Percentiles rank a stretch among this genome's conserved stretches.
These are phyloP conservation scores for Liriodendron chinense DNA, from an alignment of 164 flowering plant species.

Conservation along the genomic window DNA sequence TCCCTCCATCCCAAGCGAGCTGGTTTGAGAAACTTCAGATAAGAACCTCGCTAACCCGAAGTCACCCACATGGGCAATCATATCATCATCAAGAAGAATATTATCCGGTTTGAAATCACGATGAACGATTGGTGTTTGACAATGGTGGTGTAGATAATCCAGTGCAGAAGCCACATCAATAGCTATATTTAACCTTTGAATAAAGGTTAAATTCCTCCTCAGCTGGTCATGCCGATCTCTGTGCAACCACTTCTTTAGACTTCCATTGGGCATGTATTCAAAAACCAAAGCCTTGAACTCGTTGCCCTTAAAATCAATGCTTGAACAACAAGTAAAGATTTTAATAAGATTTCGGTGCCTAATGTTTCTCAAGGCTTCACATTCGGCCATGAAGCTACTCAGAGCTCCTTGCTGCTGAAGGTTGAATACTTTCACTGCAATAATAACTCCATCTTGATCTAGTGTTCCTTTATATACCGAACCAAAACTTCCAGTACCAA, in stretches of 20 bases:
- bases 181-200: not conserved
- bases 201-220: not conserved
- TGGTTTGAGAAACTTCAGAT: not conserved
- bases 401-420: not conserved
- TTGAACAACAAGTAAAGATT: not conserved
- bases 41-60: not conserved
- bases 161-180: not conserved
- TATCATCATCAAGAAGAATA: not conserved
- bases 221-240: not conserved
- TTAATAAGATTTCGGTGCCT: not conserved
- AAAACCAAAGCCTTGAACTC: not conserved
- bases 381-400: not conserved
- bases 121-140: not conserved
- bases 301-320: not conserved
- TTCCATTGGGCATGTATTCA: not conserved
- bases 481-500: slow-evolving; percentile 20
- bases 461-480: not conserved
- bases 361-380: not conserved
- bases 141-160: not conserved
- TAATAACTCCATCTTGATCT: not conserved
- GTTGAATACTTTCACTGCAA: not conserved
- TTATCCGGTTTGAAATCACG: not conserved
- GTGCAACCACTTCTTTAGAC: not conserved
- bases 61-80: not conserved
- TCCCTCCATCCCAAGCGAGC: not conserved